Percentiles rank a stretch among this genome's conserved stretches.
Conservation (phyloP, 2,329 filamentous ascomycete genomes). For the Pleoardoris graminearum region DNA sequence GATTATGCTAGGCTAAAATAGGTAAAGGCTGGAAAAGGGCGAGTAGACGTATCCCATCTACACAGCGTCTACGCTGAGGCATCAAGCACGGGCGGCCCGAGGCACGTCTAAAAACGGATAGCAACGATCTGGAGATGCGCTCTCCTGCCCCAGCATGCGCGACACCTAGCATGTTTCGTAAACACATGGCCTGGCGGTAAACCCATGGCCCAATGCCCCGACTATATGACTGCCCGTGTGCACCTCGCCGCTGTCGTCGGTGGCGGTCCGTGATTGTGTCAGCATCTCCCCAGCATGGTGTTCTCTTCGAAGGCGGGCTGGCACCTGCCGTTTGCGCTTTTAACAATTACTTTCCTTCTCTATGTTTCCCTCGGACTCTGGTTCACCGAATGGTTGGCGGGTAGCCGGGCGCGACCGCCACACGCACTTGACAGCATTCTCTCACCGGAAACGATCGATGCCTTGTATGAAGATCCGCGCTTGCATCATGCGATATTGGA, state of each 20-base stretch:
- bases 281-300: constrained; percentile 27
- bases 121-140: too few relatives aligned
- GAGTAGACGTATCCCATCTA: too few relatives aligned
- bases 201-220: constrained; percentile 4
- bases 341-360: constrained; percentile 20
- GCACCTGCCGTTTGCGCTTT: constrained; percentile 26
- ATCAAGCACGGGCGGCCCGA: too few relatives aligned
- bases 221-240: constrained; percentile 16
- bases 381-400: constrained; percentile 16
- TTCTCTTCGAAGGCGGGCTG: constrained; percentile 30
- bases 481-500: constrained; percentile 27
- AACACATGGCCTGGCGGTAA: constrained; percentile 2
- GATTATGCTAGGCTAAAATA: too few relatives aligned
- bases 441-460: constrained; percentile 26
- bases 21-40: too few relatives aligned
- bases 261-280: constrained; percentile 15
- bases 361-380: constrained; percentile 21
- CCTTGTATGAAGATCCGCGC: constrained; percentile 27
- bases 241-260: constrained; percentile 8
- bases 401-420: constrained; percentile 4
- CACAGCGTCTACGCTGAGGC: too few relatives aligned
- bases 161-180: constrained; percentile 34
- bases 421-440: constrained; percentile 18
- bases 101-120: too few relatives aligned
- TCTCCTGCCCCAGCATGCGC: constrained; percentile 15